Conservation (phyloP, 2,329 filamentous ascomycete genomes). For the Alternaria sp. region DNA sequence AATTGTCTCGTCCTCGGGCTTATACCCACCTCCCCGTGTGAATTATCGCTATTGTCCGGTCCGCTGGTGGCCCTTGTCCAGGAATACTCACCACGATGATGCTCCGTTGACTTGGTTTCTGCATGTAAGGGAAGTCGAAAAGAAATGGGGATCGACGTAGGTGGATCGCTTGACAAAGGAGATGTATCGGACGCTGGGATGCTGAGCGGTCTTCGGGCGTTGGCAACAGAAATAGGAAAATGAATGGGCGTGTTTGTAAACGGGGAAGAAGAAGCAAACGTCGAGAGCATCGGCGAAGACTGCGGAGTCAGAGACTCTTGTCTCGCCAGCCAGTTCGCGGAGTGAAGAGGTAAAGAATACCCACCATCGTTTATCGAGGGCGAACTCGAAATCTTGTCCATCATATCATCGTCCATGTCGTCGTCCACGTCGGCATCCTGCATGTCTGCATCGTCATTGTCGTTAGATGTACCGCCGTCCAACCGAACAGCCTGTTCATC, state of each 20-base stretch:
- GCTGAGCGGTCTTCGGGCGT: constrained; percentile 31
- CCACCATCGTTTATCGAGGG: constrained; percentile 99
- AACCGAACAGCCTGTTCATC: constrained; percentile 47
- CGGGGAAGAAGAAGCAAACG: constrained; percentile 54
- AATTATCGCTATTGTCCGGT: constrained; percentile 13
- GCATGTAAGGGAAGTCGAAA: constrained; percentile 32
- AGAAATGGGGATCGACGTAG: constrained; percentile 50
- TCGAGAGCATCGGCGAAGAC: constrained; percentile 41
- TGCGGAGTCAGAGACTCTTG: constrained; percentile 54
- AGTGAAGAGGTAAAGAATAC: constrained; percentile 63
- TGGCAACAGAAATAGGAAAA: constrained; percentile 50
- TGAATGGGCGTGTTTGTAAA: constrained; percentile 56
- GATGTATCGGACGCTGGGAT: constrained; percentile 45
- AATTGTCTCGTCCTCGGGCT: constrained; percentile 38
- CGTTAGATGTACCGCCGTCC: constrained; percentile 48
- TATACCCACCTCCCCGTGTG: constrained; percentile 11
- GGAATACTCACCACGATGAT: constrained; percentile 63
- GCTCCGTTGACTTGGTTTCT: constrained; percentile 50
- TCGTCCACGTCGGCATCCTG: constrained; percentile 71
- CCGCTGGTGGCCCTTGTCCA: constrained; percentile 32
- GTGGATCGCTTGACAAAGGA: constrained; percentile 37
- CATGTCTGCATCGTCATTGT: constrained; percentile 59
- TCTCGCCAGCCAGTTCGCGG: constrained; percentile 52
- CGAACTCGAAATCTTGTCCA: constrained; percentile 98
- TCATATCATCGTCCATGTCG: constrained; percentile 86